Evolutionary conservation across 164 flowering plant species (phyloP).

Genomic region (Akebia trifoliata): DNA sequence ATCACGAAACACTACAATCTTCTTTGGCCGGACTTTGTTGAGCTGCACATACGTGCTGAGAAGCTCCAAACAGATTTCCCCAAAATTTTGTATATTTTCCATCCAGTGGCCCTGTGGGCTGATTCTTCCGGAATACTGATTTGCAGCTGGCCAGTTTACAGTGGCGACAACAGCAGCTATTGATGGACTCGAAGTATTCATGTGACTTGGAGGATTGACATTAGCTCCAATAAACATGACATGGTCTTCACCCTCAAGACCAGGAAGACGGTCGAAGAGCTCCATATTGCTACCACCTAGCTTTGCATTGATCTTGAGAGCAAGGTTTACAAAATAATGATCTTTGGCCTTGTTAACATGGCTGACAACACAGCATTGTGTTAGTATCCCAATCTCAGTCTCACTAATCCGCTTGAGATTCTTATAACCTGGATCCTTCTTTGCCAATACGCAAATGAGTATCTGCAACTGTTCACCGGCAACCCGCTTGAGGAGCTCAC

Average conservation of each 20-base stretch:
- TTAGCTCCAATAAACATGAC: slow-evolving; percentile 85
- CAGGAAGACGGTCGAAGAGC: slow-evolving; percentile 44
- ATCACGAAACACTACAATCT: slow-evolving; percentile 70
- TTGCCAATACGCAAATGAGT: slow-evolving; percentile 59
- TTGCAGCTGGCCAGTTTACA: slow-evolving; percentile 83
- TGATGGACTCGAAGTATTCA: slow-evolving; percentile 47
- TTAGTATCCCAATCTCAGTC: slow-evolving; percentile 59
- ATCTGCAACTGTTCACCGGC: slow-evolving; percentile 30
- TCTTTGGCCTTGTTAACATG: slow-evolving; percentile 35
- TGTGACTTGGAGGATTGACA: slow-evolving; percentile 70
- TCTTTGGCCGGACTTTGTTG: slow-evolving; percentile 42
- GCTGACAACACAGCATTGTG: slow-evolving; percentile 56
- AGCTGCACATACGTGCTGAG: slow-evolving; percentile 33
- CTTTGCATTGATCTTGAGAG: slow-evolving; percentile 79
- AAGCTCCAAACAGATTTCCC: slow-evolving; percentile 62
- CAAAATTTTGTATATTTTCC: slow-evolving; percentile 53
- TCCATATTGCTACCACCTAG: slow-evolving; percentile 78
- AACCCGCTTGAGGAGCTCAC: slow-evolving; percentile 24
- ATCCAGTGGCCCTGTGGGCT: slow-evolving; percentile 44
- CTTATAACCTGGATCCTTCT: slow-evolving; percentile 59
- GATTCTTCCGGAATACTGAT: slow-evolving; percentile 56
- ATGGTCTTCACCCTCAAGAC: slow-evolving; percentile 27
- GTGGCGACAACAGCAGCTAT: slow-evolving; percentile 79
- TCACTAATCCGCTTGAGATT: slow-evolving; percentile 67
- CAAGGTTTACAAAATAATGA: slow-evolving; percentile 65